A percentile compares a stretch with the other conserved stretches of the same genome.
Conservation (phyloP, 352 stramenopile genomes). For the Globisporangium alternatum region DNA sequence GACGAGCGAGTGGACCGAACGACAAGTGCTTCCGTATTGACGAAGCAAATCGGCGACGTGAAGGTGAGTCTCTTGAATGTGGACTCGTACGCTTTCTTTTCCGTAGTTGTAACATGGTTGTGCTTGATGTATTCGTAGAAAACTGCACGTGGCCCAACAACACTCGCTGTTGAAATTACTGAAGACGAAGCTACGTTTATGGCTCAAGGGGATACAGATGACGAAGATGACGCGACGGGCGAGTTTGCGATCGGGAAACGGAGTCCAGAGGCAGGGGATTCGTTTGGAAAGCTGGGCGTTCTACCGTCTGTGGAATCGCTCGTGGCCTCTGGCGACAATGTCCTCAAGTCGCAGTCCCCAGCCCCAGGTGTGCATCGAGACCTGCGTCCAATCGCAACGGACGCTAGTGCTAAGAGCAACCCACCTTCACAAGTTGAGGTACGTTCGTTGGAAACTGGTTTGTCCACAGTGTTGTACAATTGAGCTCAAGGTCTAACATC, state of each 20-base stretch:
- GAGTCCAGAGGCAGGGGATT: not conserved
- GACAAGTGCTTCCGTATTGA: not conserved
- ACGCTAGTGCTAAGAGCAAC: not conserved
- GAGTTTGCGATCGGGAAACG: not conserved
- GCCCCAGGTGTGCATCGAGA: not conserved
- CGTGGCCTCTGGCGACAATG: not conserved
- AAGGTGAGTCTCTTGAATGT: not conserved
- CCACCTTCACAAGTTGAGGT: not conserved
- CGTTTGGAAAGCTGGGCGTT: not conserved
- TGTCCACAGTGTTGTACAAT: not conserved
- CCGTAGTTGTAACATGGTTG: not conserved
- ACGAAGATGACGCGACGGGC: not conserved
- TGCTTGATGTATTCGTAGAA: not conserved
- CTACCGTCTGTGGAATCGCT: conserved; percentile 4
- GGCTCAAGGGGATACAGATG: conserved; percentile 6
- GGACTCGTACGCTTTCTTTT: not conserved
- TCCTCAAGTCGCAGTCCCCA: not conserved
- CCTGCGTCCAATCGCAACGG: not conserved
- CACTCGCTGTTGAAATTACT: not conserved
- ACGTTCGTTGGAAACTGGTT: not conserved
- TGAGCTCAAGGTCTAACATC: not conserved
- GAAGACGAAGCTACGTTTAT: not conserved
- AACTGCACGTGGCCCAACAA: not conserved
- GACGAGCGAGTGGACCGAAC: not conserved
- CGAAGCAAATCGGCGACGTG: not conserved